Base-by-base conservation (phyloP, 352 stramenopile genomes). In the Pythium dissotocum region DNA sequence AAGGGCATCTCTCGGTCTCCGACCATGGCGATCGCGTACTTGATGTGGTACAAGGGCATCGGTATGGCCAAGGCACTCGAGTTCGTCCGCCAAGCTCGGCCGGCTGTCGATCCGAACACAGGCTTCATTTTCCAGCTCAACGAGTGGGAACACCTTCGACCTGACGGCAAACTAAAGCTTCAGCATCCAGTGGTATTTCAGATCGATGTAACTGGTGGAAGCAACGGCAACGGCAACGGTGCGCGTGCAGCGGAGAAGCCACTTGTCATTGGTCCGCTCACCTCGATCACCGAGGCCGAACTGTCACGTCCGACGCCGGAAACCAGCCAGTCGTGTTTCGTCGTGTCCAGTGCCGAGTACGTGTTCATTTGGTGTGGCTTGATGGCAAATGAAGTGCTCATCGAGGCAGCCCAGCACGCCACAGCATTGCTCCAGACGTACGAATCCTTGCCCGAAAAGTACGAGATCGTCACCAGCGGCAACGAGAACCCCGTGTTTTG, bases 121-220 rank as follows among this genome's bases (percentile, higher is more conserved):
- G 87, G 87, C 13, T 96, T 96, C 57, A 93, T 96, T 60, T 95
- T 96, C 66, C 89, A 96, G 68, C 67, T 96, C 10, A 95, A 85
- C 36, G 89, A 96, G 69, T 96, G 89, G 89, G 88, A 96, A 55
- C 79, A 90, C 18, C 65, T 90, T 40, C 86, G 86, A 35, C 65
- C 77, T 42, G 69, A 82, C 35, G 80, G 83, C 30, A 67, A 70
- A 30, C 65, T 91, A 33, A 72, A 78, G 36, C 74, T 90, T 42
- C 71, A 91, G 61, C 64, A 76, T 2, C 69, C 80, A 1, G 76
- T 90, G 8, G 70, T 93, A 21, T 95, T 91, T 69, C 83, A 84
- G 28, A 77, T 95, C 10, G 88, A 92, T n/a, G 66, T 90, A 32
- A 71, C 83, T 9, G 59, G 71, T 16, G 82, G 77, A n/a, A 63